phyloP scores from a whole-genome alignment of 306 rosid species.

The Fragaria nilgerrensis region DNA sequence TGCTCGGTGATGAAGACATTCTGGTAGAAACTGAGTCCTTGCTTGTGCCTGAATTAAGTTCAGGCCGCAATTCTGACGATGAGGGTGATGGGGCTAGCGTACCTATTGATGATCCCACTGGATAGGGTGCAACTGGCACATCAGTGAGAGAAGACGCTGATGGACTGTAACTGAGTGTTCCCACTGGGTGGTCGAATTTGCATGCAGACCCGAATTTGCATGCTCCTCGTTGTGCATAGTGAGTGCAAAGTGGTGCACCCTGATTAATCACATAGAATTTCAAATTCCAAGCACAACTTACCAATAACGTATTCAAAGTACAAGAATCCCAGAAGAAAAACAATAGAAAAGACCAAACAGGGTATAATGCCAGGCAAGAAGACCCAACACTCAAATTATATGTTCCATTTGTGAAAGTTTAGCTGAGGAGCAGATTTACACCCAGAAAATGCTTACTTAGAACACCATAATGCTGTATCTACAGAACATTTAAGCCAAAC shows the following conservation, averaged over 20 bases:
- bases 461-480: not conserved
- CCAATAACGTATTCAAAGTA: constrained; percentile 9
- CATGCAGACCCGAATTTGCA: constrained; percentile 91
- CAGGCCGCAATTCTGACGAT: constrained; percentile 87
- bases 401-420: not conserved
- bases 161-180: constrained; percentile 85
- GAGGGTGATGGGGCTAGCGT: constrained; percentile 87
- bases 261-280: constrained; percentile 44
- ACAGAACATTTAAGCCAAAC: not conserved
- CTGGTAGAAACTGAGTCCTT: constrained; percentile 70
- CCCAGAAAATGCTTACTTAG: not conserved
- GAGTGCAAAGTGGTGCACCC: constrained; percentile 92
- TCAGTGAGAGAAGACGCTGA: constrained; percentile 89
- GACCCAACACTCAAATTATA: not conserved
- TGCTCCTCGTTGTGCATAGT: constrained; percentile 81
- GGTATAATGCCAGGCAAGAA: not conserved
- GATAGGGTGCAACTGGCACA: constrained; percentile 93
- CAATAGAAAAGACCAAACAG: not conserved
- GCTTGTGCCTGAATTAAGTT: constrained; percentile 56
- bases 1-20: constrained; percentile 82
- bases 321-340: not conserved
- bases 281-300: constrained; percentile 19
- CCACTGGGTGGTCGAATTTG: constrained; percentile 90
- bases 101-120: constrained; percentile 84
- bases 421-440: constrained; percentile 6